Evolutionary conservation across 306 rosid species (phyloP), one percentile per base, ranked within the genome.

Genomic region (Vachellia pachyceras): DNA sequence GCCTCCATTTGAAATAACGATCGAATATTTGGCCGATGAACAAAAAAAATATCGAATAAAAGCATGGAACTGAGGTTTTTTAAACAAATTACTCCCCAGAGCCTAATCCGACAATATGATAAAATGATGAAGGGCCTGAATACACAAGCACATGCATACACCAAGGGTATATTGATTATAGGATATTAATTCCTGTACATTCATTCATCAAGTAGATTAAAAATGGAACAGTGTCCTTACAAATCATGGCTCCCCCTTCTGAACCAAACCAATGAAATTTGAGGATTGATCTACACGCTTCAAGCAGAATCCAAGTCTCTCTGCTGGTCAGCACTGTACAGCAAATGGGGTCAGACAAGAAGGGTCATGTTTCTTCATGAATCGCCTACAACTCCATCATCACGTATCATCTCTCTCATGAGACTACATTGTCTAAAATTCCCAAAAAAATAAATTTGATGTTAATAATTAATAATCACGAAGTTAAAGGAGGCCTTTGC

Each of bases 201-300:
- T 36, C 46, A 49, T 29, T 42, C 66, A 72, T 55, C 72, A 66
- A 49, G 50, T 58, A 29, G 33, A 29, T 29, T 29, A 49, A 73
- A 57, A 17, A 69, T 29, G 57, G 36, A 66, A 73, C 41, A 39
- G 49, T 20, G 40, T 25, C n/a, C 29, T 75, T 25, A 13, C n/a
- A 39, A 45, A 61, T 58, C 65, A 10, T 23, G 15, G 41, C 65
- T n/a, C 47, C 40, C 69, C 69, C 63, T 67, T 42, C 69, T 60
- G 60, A 73, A 81, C 83, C 82, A 83, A 83, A 72, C 87, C 85
- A 83, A 74, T 39, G 69, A 86, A 86, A 77, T 83, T 47, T 60
- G 82, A 77, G 89, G 84, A 77, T 80, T 80, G 85, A 86, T 86
- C 86, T 7, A 42, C 10, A 5, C 15, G 36, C 50, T 75, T 67